Evolutionary conservation across 2,329 filamentous ascomycete species (phyloP), one percentile per base, ranked within the genome.

Genomic region (Dichotomopilus funicola): DNA sequence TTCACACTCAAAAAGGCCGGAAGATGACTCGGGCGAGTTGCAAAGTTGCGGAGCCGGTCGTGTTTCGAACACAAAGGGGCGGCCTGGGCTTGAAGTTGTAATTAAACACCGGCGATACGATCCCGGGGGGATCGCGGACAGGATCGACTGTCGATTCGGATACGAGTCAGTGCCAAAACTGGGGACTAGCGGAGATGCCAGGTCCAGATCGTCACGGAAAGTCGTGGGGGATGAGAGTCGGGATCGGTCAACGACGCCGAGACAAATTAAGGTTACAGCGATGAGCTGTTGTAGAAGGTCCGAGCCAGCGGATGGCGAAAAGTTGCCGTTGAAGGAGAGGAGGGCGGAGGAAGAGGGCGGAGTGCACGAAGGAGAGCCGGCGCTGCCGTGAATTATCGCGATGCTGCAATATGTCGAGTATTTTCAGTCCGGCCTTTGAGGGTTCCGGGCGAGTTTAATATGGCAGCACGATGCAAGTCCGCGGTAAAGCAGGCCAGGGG

Each of bases 381-480:
- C 53, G 43, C 57, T 54, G 54, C 57, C 54, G 57, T 54, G 7
- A 37, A 46, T 27, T 27, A 51, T 43, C 58, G 56, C 59, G 55
- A 53, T 53, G 41, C 49, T 60, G 56, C 55, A 55, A 56, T 53
- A 55, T 35, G 57, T 58, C 34, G 7, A 33, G 42, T 61, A 60
- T 62, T 63, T 61, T 65, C 35, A 56, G 61, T 61, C 49, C 59
- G 55, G 62, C 6, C 46, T 13, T 57, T 43, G 60, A 59, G 62
- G 63, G 61, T 54, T 61, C 61, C 60, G 59, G 56, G 33, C 36
- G 38, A 46, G 58, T 52, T 65, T 64, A 64, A 64, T 64, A 65
- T 63, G 59, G 60, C 34, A 54, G 50, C 56, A 49, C n/a, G 49
- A 60, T 57, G 57, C 58, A 51, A 46, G 53, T 19, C 45, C 54